Percentiles rank a stretch among this genome's conserved stretches.
Conservation (phyloP, 192 early-diverging fungal species). For the Diversispora epigaea region DNA sequence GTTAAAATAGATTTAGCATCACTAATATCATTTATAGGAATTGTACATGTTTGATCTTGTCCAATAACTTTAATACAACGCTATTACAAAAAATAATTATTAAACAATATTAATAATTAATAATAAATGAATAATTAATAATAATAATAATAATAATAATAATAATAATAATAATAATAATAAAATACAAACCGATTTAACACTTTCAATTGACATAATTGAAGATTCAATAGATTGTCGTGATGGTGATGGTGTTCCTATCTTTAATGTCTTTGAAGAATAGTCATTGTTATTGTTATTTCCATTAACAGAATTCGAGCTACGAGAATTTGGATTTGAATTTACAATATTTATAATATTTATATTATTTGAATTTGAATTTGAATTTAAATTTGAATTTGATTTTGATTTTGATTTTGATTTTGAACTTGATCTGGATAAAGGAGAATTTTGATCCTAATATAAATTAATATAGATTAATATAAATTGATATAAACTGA, state of each 20-base stretch:
- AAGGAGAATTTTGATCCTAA: slow-evolving; percentile 3
- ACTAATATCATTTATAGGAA: slow-evolving; percentile 70
- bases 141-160: neutral
- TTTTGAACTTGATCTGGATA: slow-evolving; percentile 10
- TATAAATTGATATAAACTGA: no score
- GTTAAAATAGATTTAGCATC: slow-evolving; percentile 70
- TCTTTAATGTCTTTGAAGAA: neutral
- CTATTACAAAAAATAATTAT: slow-evolving; percentile 30
- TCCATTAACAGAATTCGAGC: neutral
- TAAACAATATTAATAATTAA: slow-evolving; percentile 2
- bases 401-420: neutral
- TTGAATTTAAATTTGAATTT: neutral
- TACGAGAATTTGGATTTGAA: neutral
- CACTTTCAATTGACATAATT: slow-evolving; percentile 59
- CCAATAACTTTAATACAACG: slow-evolving; percentile 76
- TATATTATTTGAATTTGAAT: no score
- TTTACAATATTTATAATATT: no score
- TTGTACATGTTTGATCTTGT: slow-evolving; percentile 76
- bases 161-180: no score
- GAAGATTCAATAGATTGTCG: slow-evolving; percentile 34
- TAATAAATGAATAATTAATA: neutral
- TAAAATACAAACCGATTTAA: slow-evolving; percentile 46
- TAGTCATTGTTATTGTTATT: neutral
- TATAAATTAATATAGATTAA: neutral
- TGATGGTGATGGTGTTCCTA: neutral